Evolutionary conservation across 768 basidiomycete genomes (phyloP).

Genomic region (Candolleomyces aberdarensis): DNA sequence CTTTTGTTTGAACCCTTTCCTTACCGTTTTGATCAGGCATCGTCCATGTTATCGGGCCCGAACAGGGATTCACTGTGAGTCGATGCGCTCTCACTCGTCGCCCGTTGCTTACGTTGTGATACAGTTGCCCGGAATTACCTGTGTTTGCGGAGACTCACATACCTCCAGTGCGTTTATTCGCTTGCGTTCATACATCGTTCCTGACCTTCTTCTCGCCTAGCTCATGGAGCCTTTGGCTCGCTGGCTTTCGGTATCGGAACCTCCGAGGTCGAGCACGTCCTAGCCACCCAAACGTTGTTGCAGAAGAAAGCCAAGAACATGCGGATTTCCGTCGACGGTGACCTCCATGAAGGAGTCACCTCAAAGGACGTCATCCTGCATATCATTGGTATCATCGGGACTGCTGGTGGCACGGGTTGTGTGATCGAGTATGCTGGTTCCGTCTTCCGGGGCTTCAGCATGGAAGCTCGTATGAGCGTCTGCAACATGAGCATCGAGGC

Average conservation of each 20-base stretch:
- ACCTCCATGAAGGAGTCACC: conserved; percentile 74
- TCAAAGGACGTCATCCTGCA: conserved; percentile 91
- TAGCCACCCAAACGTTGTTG: conserved; percentile 86
- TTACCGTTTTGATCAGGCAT: conserved; percentile 48
- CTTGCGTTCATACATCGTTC: not conserved
- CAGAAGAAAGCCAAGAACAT: conserved; percentile 91
- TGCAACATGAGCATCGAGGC: conserved; percentile 97
- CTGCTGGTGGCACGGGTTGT: conserved; percentile 89
- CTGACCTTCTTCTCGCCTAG: conserved; percentile 29
- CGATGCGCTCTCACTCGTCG: not conserved
- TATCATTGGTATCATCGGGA: conserved; percentile 88
- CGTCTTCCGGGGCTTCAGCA: conserved; percentile 77
- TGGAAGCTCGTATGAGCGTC: conserved; percentile 89
- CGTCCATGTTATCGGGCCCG: conserved; percentile 88
- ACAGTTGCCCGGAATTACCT: conserved; percentile 73
- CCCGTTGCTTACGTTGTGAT: not conserved
- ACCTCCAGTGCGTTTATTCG: conserved; percentile 67
- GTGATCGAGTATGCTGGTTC: conserved; percentile 93
- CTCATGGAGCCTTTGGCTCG: conserved; percentile 91
- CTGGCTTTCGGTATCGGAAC: conserved; percentile 93
- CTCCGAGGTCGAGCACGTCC: conserved; percentile 91
- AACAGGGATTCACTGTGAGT: conserved; percentile 85
- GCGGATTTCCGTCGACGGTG: conserved; percentile 85
- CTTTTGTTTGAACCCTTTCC: not conserved
- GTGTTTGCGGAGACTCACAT: conserved; percentile 92